Conservation (phyloP, 1,284 basidiomycete genomes). For the Cutaneotrichosporon mucoides region DNA sequence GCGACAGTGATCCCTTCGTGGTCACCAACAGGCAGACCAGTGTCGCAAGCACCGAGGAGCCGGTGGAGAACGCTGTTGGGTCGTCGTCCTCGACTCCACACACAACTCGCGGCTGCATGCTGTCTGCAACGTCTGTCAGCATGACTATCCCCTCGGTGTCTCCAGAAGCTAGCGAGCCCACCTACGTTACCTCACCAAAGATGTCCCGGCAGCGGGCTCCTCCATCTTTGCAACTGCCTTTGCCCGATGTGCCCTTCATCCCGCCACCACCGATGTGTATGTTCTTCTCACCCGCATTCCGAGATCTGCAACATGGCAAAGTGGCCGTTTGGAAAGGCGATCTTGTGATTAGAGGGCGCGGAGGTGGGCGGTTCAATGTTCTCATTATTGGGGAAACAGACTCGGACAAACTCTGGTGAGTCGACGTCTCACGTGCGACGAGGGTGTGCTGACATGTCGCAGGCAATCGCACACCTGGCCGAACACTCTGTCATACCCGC, state of each 20-base stretch:
- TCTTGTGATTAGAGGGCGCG: conserved; percentile 34
- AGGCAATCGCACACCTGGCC: conserved; percentile 44
- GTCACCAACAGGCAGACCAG: background rate
- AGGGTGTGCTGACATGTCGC: conserved; percentile 4
- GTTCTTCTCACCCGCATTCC: conserved; percentile 44
- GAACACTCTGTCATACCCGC: conserved; percentile 30
- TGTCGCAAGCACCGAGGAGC: background rate
- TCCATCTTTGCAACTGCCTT: conserved; percentile 23
- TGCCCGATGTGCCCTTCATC: conserved; percentile 37
- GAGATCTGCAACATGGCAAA: conserved; percentile 41
- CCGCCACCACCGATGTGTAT: conserved; percentile 48
- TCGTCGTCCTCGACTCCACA: conserved; percentile 15
- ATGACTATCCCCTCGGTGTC: conserved; percentile 5
- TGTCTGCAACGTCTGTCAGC: conserved; percentile 10
- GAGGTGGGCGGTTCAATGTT: conserved; percentile 40
- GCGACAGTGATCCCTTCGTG: background rate
- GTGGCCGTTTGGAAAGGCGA: conserved; percentile 46
- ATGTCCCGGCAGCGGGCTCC: background rate
- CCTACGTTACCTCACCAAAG: background rate
- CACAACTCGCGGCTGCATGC: conserved; percentile 10
- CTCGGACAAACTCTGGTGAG: conserved; percentile 41
- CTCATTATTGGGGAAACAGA: conserved; percentile 40
- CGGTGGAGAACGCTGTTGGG: conserved; percentile 1
- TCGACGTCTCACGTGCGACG: background rate
- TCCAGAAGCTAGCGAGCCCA: background rate